Evolutionary conservation across 192 early-diverging fungal genomes (phyloP).

Genomic region (Pilaira anomala): DNA sequence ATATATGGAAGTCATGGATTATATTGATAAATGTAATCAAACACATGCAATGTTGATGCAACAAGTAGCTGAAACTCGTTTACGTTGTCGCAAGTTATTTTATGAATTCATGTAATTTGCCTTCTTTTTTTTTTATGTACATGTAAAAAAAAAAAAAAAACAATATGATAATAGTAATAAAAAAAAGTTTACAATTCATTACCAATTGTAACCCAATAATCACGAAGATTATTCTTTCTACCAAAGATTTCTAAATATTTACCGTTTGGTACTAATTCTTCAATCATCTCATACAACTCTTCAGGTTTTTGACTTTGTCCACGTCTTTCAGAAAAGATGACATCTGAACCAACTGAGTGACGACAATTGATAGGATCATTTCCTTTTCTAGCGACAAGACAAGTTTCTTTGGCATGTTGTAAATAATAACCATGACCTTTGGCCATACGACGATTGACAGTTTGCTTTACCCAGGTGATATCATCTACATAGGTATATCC

Average conservation of each 20-base stretch:
- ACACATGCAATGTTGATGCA: no score
- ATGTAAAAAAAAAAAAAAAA: no score
- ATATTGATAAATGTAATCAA: no score
- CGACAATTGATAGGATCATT: slow-evolving; percentile 68
- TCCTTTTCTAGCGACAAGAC: slow-evolving; percentile 91
- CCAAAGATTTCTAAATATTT: slow-evolving; percentile 95
- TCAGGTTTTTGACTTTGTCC: slow-evolving; percentile 97
- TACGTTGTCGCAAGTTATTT: no score
- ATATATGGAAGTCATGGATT: no score
- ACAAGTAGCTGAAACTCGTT: no score
- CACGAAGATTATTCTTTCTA: slow-evolving; percentile 91
- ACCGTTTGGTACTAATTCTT: slow-evolving; percentile 88
- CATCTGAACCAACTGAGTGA: slow-evolving; percentile 77
- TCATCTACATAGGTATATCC: slow-evolving; percentile 87
- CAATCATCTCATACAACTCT: slow-evolving; percentile 93
- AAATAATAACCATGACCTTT: slow-evolving; percentile 97
- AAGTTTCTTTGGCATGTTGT: slow-evolving; percentile 97
- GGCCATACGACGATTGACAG: slow-evolving; percentile 93
- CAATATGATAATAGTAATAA: no score
- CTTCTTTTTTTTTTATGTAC: no score
- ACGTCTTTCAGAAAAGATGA: slow-evolving; percentile 89
- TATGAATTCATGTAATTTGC: no score
- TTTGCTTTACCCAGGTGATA: slow-evolving; percentile 97
- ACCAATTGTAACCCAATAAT: slow-evolving; percentile 96
- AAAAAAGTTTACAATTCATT: slow-evolving; percentile 75